Evolutionary conservation across 257 asterid species (phyloP).

Genomic region (Scutellaria minor): DNA sequence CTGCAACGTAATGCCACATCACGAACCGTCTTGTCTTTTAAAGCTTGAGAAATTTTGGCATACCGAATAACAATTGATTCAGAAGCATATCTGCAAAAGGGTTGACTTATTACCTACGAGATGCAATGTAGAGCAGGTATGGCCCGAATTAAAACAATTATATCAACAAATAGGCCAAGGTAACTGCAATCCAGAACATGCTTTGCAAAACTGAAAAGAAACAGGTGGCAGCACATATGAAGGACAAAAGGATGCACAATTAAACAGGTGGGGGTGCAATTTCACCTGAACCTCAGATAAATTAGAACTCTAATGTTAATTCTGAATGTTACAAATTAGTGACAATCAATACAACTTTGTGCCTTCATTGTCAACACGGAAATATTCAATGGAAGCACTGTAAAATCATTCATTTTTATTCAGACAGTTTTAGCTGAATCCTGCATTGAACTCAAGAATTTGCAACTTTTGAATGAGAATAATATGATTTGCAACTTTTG

Average conservation of each 20-base stretch:
- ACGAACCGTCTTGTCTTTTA: conserved; percentile 89
- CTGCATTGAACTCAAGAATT: background rate
- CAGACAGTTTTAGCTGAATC: background rate
- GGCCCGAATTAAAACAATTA: conserved; percentile 19
- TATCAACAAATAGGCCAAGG: background rate
- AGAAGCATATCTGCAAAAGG: conserved; percentile 73
- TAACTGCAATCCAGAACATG: conserved; percentile 5
- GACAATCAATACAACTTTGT: conserved; percentile 1
- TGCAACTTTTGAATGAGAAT: background rate
- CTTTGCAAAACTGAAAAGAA: conserved; percentile 21
- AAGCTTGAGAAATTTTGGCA: conserved; percentile 81
- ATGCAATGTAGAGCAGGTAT: conserved; percentile 20
- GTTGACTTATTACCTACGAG: conserved; percentile 18
- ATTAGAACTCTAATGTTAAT: background rate
- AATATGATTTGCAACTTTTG: background rate
- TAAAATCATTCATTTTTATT: conserved; percentile 6
- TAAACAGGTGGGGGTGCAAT: background rate
- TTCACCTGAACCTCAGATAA: conserved; percentile 6
- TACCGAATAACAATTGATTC: conserved; percentile 59
- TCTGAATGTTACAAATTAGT: background rate
- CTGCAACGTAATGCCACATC: conserved; percentile 92
- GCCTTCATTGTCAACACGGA: conserved; percentile 7
- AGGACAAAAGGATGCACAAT: background rate
- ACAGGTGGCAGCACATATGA: conserved; percentile 19
- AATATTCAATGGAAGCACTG: conserved; percentile 10